Conservation (phyloP, 116 monocot genomes). For the Posidonia oceanica region DNA sequence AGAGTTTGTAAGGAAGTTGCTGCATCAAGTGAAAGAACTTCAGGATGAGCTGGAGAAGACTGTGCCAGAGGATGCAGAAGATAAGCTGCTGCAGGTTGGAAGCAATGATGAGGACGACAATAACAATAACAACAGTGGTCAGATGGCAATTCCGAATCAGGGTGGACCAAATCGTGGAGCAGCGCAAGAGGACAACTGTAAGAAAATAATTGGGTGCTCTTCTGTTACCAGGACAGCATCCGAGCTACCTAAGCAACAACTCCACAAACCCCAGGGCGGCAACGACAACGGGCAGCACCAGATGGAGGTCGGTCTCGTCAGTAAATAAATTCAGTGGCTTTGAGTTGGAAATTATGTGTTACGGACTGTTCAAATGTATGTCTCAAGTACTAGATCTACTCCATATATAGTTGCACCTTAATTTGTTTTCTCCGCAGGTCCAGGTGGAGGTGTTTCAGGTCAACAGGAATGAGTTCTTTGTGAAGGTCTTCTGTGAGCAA, state of each 20-base stretch:
- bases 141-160: background rate
- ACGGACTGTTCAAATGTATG: too few species aligned
- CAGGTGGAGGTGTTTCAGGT: conserved; percentile 82
- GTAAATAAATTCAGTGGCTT: background rate
- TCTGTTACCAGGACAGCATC: background rate
- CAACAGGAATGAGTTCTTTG: conserved; percentile 60
- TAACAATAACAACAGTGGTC: conserved; percentile 10
- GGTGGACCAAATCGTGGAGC: background rate
- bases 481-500: conserved; percentile 83
- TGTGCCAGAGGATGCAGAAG: conserved; percentile 6
- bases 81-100: background rate
- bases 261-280: background rate
- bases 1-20: conserved; percentile 71
- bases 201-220: conserved; percentile 3
- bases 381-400: too few species aligned
- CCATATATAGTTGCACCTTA: background rate
- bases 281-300: conserved; percentile 34
- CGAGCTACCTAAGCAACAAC: background rate
- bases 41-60: conserved; percentile 61
- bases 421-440: conserved; percentile 20
- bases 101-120: conserved; percentile 8
- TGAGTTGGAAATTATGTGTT: background rate
- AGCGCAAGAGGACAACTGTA: conserved; percentile 17
- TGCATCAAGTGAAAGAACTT: conserved; percentile 76
- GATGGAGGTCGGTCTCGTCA: conserved; percentile 26